Percentiles rank a stretch among this genome's conserved stretches.
Evolutionary conservation across 2,329 filamentous ascomycete species (phyloP).

Genomic region (Ophiobolus disseminans): DNA sequence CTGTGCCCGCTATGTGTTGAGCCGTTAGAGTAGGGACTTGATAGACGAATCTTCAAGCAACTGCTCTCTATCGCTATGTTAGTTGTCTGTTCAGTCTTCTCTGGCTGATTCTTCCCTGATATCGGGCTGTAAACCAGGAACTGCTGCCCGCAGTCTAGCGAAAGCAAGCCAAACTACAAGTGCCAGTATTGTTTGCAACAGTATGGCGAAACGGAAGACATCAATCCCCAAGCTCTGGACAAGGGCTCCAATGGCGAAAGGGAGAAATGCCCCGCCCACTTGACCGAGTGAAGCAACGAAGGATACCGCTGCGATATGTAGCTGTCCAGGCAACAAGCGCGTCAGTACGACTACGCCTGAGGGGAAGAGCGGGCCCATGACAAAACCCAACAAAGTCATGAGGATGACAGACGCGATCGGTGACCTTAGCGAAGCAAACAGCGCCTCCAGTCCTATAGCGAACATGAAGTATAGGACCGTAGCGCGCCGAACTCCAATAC

Average conservation of each 20-base stretch:
- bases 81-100: neutral
- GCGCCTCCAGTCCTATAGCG: constrained; percentile 23
- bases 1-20: neutral
- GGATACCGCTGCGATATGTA: constrained; percentile 54
- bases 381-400: constrained; percentile 48
- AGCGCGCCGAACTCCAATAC: constrained; percentile 34
- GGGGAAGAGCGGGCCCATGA: constrained; percentile 54
- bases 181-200: constrained; percentile 28
- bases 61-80: neutral
- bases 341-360: constrained; percentile 52
- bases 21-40: neutral
- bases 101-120: neutral
- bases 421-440: constrained; percentile 28
- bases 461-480: constrained; percentile 32
- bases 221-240: constrained; percentile 50
- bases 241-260: constrained; percentile 54
- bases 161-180: constrained; percentile 34
- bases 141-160: constrained; percentile 8
- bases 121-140: neutral
- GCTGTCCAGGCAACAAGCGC: constrained; percentile 45
- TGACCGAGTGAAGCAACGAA: constrained; percentile 56
- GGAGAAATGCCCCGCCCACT: constrained; percentile 53
- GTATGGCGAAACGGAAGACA: constrained; percentile 45
- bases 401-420: constrained; percentile 37
- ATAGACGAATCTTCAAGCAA: no score